Conservation (phyloP, 2,329 filamentous ascomycete genomes). For the Xylogone sp. region DNA sequence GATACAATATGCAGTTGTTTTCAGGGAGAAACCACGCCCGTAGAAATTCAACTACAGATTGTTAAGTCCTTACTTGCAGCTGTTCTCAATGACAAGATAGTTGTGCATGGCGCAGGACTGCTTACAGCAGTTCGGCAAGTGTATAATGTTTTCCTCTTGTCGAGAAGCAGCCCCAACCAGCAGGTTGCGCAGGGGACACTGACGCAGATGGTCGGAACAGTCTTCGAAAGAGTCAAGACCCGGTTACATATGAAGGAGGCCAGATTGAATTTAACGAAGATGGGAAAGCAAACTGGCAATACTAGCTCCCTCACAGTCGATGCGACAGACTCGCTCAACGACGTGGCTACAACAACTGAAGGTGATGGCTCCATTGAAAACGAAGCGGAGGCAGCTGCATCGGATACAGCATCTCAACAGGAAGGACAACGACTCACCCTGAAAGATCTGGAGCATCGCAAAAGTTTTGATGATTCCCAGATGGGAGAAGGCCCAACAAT, state of each 20-base stretch:
- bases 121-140: slow-evolving; percentile 96
- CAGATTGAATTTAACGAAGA: slow-evolving; percentile 48
- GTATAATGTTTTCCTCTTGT: slow-evolving; percentile 97
- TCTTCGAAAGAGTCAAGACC: slow-evolving; percentile 90
- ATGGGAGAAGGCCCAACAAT: slow-evolving; percentile 64
- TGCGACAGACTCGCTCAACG: slow-evolving; percentile 23
- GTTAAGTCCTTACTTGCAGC: slow-evolving; percentile 95
- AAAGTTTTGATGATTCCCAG: slow-evolving; percentile 63
- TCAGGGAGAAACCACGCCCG: slow-evolving; percentile 88
- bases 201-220: slow-evolving; percentile 97
- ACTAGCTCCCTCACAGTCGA: slow-evolving; percentile 27
- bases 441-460: slow-evolving; percentile 63
- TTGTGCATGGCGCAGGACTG: slow-evolving; percentile 93
- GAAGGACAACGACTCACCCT: slow-evolving; percentile 55
- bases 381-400: slow-evolving; percentile 10
- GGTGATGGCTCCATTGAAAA: slow-evolving; percentile 20
- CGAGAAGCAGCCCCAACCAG: slow-evolving; percentile 90
- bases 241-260: slow-evolving; percentile 85
- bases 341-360: slow-evolving; percentile 15
- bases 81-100: slow-evolving; percentile 96
- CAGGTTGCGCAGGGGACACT: slow-evolving; percentile 95
- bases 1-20: slow-evolving; percentile 99
- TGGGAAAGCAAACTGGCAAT: slow-evolving; percentile 23
- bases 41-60: slow-evolving; percentile 94
- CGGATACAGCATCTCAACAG: slow-evolving; percentile 25